phyloP scores from a whole-genome alignment of 225 moss, liverwort and hornwort species.

The Climacium dendroides region DNA sequence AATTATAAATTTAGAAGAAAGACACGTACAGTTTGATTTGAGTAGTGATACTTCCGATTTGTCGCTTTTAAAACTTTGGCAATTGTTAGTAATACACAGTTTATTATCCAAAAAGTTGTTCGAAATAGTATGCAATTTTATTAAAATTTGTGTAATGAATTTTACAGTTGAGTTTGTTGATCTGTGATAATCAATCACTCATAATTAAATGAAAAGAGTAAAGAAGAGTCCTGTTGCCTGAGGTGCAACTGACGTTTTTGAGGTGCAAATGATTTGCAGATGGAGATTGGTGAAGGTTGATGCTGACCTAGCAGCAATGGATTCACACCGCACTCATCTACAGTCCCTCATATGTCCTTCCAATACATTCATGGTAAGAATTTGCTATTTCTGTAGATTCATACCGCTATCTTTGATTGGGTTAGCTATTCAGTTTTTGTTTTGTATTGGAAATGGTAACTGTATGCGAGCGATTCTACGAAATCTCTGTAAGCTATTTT shows the following conservation, averaged over 20 bases:
- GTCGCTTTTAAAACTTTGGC: not conserved
- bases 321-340: conserved; percentile 35
- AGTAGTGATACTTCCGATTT: not conserved
- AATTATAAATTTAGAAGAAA: too few species aligned
- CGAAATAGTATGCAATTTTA: not conserved
- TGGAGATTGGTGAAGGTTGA: conserved; percentile 89
- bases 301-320: conserved; percentile 50
- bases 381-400: not conserved
- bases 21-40: not conserved
- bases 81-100: not conserved
- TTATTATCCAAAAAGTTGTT: not conserved
- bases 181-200: not conserved
- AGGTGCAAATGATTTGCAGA: conserved; percentile 22
- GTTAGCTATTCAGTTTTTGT: not conserved
- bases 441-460: not conserved
- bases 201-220: not conserved
- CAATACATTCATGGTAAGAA: conserved; percentile 76
- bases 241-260: not conserved
- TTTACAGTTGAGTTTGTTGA: not conserved
- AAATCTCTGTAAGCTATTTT: not conserved
- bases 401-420: not conserved
- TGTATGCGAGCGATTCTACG: not conserved
- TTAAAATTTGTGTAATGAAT: not conserved
- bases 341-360: conserved; percentile 78
- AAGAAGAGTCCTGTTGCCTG: not conserved